Evolutionary conservation across 176 grass and related monocot species (phyloP).

Genomic region (Zea mays): Zm-B73-REFERENCE-NAM-5.0 NC_050103.1:25676001-25676500

Average conservation of each 20-base stretch:
- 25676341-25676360: background rate
- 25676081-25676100: slow-evolving; percentile 78
- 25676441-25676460: slow-evolving; percentile 13
- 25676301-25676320: background rate
- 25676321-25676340: background rate
- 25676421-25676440: slow-evolving; percentile 14
- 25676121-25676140: slow-evolving; percentile 68
- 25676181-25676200: slow-evolving; percentile 60
- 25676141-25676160: slow-evolving; percentile 66
- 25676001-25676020: slow-evolving; percentile 84
- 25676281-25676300: background rate
- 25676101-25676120: slow-evolving; percentile 83
- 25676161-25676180: slow-evolving; percentile 85
- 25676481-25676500: slow-evolving; percentile 30
- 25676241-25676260: background rate
- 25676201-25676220: too few species aligned
- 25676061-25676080: slow-evolving; percentile 73
- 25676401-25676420: slow-evolving; percentile 21
- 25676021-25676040: slow-evolving; percentile 70
- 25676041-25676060: slow-evolving; percentile 78
- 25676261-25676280: background rate
- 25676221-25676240: slow-evolving; percentile 14
- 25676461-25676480: slow-evolving; percentile 14
- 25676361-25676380: slow-evolving; percentile 10
- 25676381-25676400: slow-evolving; percentile 23